Percentiles rank a stretch among this genome's conserved stretches.
These are phyloP conservation scores for Xerocomus potaroensis DNA, from an alignment of 768 basidiomycete species.

Conservation along the genomic window DNA sequence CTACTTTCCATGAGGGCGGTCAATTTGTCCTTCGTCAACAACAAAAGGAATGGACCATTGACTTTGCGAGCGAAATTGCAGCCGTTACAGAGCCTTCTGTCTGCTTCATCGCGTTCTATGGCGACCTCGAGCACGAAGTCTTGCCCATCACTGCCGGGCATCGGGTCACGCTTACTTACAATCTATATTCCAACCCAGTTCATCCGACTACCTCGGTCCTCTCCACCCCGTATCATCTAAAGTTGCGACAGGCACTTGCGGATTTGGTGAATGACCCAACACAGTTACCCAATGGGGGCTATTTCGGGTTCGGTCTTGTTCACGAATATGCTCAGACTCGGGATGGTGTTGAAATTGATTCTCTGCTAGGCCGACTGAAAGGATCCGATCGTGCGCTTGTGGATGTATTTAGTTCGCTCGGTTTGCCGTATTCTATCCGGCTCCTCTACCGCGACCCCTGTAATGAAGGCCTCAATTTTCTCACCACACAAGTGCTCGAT, in stretches of 20 bases:
- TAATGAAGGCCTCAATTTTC: too few relatives aligned
- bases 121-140: conserved; percentile 43
- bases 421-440: conserved; percentile 1
- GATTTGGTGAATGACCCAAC: neutral
- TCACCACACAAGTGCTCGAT: neutral
- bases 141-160: conserved; percentile 23
- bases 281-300: conserved; percentile 1
- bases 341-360: neutral
- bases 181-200: conserved; percentile 19
- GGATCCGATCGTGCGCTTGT: conserved; percentile 10
- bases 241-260: neutral
- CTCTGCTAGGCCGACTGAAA: conserved; percentile 8
- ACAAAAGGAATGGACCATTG: too few relatives aligned
- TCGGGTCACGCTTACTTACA: conserved; percentile 33
- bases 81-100: conserved; percentile 7
- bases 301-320: conserved; percentile 8
- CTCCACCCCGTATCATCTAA: neutral
- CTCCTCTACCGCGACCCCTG: neutral
- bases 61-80: conserved; percentile 26
- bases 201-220: neutral
- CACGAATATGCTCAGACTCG: conserved; percentile 13
- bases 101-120: conserved; percentile 38
- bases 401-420: conserved; percentile 3
- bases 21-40: too few relatives aligned
- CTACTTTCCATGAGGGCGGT: too few relatives aligned